Evolutionary conservation across 352 stramenopile species (phyloP).

Genomic region (Phytopythium oedochilum): DNA sequence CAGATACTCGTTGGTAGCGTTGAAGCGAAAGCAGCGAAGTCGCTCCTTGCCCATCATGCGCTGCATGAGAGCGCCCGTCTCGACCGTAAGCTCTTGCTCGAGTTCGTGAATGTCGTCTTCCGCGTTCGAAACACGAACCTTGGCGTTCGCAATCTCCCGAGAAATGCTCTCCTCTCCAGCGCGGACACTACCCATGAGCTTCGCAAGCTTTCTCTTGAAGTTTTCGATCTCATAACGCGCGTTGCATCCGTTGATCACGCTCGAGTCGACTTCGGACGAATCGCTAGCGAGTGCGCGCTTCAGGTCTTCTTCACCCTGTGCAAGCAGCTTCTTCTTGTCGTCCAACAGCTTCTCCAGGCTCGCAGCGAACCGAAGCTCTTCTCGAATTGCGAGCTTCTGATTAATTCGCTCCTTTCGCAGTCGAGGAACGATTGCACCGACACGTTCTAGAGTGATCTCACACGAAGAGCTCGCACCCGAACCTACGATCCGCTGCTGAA

Average conservation of each 20-base stretch:
- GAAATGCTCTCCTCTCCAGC: constrained; percentile 47
- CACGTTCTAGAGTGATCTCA: constrained; percentile 55
- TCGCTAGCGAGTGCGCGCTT: constrained; percentile 64
- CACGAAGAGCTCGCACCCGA: constrained; percentile 57
- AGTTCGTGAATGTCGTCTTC: constrained; percentile 66
- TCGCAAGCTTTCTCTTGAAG: constrained; percentile 72
- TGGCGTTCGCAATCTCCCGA: constrained; percentile 56
- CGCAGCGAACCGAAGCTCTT: constrained; percentile 44
- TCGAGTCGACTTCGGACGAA: constrained; percentile 60
- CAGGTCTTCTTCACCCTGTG: constrained; percentile 57
- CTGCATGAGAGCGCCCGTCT: constrained; percentile 72
- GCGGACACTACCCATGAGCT: constrained; percentile 61
- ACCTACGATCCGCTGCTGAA: constrained; percentile 58
- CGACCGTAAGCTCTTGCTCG: constrained; percentile 56
- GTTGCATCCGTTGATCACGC: constrained; percentile 44
- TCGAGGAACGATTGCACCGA: constrained; percentile 56
- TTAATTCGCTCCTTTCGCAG: constrained; percentile 56
- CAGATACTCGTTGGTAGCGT: constrained; percentile 56
- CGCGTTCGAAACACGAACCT: constrained; percentile 60
- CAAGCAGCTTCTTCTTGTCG: constrained; percentile 52
- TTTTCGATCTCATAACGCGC: constrained; percentile 70
- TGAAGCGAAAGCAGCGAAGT: constrained; percentile 78
- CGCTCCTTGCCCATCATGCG: constrained; percentile 53
- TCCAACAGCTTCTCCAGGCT: constrained; percentile 49
- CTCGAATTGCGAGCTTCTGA: constrained; percentile 43